These are phyloP conservation scores for Fraxinus cuspidata DNA, from an alignment of 257 asterid genomes.

Conservation along the genomic window DNA sequence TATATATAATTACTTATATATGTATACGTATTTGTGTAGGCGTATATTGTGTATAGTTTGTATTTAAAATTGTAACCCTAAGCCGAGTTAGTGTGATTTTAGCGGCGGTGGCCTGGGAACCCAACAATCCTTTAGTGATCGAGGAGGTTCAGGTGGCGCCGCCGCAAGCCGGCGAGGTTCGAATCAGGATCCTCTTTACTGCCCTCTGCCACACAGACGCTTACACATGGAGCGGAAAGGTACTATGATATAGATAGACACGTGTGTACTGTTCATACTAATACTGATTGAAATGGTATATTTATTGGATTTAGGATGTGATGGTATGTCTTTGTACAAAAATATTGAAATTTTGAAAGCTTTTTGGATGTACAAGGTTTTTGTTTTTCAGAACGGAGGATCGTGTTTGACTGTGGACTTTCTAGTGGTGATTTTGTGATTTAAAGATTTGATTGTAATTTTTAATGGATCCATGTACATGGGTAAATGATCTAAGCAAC, in stretches of 20 bases:
- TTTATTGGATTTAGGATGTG: conserved; percentile 3
- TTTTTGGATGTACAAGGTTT: neutral
- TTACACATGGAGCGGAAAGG: conserved; percentile 95
- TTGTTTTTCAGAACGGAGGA: neutral
- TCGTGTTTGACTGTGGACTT: neutral
- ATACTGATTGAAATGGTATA: neutral
- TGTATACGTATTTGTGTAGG: neutral
- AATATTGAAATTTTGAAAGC: neutral
- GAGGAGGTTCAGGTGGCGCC: conserved; percentile 95
- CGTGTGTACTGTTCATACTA: neutral
- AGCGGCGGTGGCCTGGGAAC: conserved; percentile 99
- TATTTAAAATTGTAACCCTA: neutral
- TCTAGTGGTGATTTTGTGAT: neutral
- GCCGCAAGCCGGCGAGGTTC: conserved; percentile 91
- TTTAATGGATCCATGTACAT: neutral
- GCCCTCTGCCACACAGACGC: conserved; percentile 98
- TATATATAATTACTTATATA: neutral
- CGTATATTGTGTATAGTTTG: neutral
- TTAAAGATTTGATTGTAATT: neutral
- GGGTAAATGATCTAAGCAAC: neutral
- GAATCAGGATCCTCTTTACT: conserved; percentile 68
- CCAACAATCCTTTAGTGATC: conserved; percentile 83
- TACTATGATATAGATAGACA: neutral
- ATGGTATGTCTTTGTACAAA: neutral
- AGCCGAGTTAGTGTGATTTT: neutral